phyloP scores from a whole-genome alignment of 345 rosid genomes.

The Combretum micranthum region DNA sequence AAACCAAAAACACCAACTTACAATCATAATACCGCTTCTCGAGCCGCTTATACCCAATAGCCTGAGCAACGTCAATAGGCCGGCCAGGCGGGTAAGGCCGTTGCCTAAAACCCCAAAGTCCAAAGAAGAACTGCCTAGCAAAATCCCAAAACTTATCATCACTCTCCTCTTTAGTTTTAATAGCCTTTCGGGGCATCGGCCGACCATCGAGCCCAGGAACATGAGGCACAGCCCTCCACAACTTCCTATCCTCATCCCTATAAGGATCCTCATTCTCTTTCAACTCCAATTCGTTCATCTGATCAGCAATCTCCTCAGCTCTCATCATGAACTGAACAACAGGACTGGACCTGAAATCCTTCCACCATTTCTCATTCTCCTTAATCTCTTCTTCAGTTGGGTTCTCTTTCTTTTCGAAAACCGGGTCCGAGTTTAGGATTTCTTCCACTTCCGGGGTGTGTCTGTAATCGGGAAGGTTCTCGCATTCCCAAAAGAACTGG shows the following conservation, averaged over 20 bases:
- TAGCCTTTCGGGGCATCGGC: slow-evolving; percentile 86
- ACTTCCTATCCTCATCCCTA: slow-evolving; percentile 55
- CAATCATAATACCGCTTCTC: slow-evolving; percentile 90
- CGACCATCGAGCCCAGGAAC: slow-evolving; percentile 74
- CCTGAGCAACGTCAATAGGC: slow-evolving; percentile 88
- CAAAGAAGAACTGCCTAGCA: slow-evolving; percentile 66
- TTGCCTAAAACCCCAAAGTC: slow-evolving; percentile 89
- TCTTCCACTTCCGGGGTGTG: slow-evolving; percentile 75
- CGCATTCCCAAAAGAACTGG: slow-evolving; percentile 74
- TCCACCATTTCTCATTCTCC: slow-evolving; percentile 77
- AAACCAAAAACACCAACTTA: slow-evolving; percentile 21
- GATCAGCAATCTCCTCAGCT: slow-evolving; percentile 53
- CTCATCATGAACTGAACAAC: slow-evolving; percentile 58
- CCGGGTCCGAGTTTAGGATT: slow-evolving; percentile 48
- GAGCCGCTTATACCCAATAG: slow-evolving; percentile 75
- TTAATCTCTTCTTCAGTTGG: slow-evolving; percentile 54
- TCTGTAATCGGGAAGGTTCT: slow-evolving; percentile 65
- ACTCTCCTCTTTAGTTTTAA: slow-evolving; percentile 57
- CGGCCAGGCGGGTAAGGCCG: slow-evolving; percentile 79
- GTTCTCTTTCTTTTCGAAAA: slow-evolving; percentile 61
- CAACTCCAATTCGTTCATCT: slow-evolving; percentile 55
- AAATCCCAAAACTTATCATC: slow-evolving; percentile 96
- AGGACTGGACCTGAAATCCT: slow-evolving; percentile 49
- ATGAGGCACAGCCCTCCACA: slow-evolving; percentile 68
- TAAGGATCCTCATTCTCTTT: slow-evolving; percentile 50